These are phyloP conservation scores for Canavalia ensiformis DNA, from an alignment of 306 rosid species.

Conservation along the genomic window DNA sequence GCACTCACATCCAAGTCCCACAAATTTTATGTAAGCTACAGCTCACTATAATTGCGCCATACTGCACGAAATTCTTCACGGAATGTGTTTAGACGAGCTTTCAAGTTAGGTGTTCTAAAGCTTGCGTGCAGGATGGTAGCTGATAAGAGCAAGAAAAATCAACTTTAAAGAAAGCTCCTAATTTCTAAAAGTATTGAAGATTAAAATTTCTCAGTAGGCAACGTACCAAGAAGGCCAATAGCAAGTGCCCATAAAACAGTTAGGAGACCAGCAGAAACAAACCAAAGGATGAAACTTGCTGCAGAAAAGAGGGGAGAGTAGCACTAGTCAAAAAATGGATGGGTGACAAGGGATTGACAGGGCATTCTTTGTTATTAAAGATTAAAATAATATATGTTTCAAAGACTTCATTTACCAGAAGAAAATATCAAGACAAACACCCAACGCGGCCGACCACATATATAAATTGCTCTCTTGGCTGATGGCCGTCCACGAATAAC, in stretches of 20 bases:
- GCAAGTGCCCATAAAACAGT: conserved; percentile 84
- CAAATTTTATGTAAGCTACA: conserved; percentile 60
- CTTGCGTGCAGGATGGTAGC: conserved; percentile 95
- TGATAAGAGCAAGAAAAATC: conserved; percentile 51
- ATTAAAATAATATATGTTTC: conserved; percentile 15
- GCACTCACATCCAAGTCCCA: conserved; percentile 61
- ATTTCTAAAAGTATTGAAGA: background rate
- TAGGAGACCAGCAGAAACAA: conserved; percentile 84
- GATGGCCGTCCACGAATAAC: conserved; percentile 99
- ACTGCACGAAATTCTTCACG: conserved; percentile 99
- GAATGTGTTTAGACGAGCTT: conserved; percentile 97
- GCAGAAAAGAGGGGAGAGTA: conserved; percentile 39
- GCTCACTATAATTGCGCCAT: conserved; percentile 99
- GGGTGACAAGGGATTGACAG: conserved; percentile 5
- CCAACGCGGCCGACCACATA: conserved; percentile 97
- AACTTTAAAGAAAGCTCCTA: conserved; percentile 33
- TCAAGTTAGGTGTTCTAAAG: conserved; percentile 97
- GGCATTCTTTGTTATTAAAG: conserved; percentile 36
- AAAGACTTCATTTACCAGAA: conserved; percentile 65
- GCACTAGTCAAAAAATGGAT: conserved; percentile 3
- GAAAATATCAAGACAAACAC: conserved; percentile 79
- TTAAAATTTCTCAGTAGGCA: conserved; percentile 31
- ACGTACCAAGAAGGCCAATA: conserved; percentile 87
- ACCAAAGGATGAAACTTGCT: conserved; percentile 90
- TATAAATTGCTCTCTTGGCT: conserved; percentile 83